Evolutionary conservation across 1,284 basidiomycete species (phyloP), one percentile per base, ranked within the genome.

Genomic region (Cryptococcus jaspeensis): DNA sequence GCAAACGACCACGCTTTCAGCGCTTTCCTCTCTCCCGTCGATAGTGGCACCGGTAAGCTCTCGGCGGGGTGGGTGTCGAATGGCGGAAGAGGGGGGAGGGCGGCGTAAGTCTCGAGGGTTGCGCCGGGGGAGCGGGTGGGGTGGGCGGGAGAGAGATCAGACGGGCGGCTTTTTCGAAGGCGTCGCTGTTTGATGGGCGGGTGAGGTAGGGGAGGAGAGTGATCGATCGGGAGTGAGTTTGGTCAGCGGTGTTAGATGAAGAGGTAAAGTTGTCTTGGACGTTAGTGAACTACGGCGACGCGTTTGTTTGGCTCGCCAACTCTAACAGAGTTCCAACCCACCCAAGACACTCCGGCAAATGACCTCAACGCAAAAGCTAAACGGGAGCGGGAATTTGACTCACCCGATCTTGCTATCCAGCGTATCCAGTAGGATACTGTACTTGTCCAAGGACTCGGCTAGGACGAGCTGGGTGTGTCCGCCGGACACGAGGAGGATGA

Each of bases 391-490:
- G n/a, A n/a, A n/a, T n/a, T n/a, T 9, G n/a, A 63, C 78, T 50
- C 40, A 81, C 80, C 82, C 93, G 13, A 95, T 84, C 53, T 85
- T 85, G 66, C 86, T 85, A 69, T 96, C 92, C 3, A 80, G 72
- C 0, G 89, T 90, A 5, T 86, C 87, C 0, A 88, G 87, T 23
- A 97, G 79, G 48, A 90, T 85, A 58, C 80, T 78, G 74, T 90
- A 95, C 0, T 80, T 75, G 3, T 78, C 80, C 20, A 76, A 72
- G 0, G 85, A 85, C 0, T 73, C 80, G 1, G 87, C 89, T 11
- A 94, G 84, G 0, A 96, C 81, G 22, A 96, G 82, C 45, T 95
- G 81, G 0, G 93, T 93, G 71, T 97, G 93, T 1, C 93, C 93
- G 20, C 94, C 94, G 0, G 90, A 92, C 49, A 94, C 82, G 23